These are phyloP conservation scores for Balamuthia mandrillaris DNA, from an alignment of 208 protist genomes.

Conservation along the genomic window DNA sequence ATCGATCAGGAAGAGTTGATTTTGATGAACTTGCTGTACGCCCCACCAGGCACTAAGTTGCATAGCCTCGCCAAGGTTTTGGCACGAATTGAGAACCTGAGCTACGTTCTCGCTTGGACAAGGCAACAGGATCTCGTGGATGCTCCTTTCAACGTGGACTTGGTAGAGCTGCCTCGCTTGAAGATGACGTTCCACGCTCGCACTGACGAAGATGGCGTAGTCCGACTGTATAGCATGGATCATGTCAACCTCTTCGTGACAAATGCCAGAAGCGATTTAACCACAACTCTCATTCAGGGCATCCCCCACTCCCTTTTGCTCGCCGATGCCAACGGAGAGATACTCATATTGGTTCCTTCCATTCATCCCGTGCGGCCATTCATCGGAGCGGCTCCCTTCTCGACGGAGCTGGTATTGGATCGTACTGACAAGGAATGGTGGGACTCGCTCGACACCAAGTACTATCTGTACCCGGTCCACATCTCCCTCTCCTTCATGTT, in stretches of 20 bases:
- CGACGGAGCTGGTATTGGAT: slow-evolving; percentile 72
- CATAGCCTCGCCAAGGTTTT: slow-evolving; percentile 59
- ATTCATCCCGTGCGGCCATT: slow-evolving; percentile 46
- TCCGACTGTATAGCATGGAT: slow-evolving; percentile 65
- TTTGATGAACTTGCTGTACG: slow-evolving; percentile 67
- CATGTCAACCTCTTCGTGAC: slow-evolving; percentile 45
- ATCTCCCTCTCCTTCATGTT: slow-evolving; percentile 81
- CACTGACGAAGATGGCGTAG: slow-evolving; percentile 62
- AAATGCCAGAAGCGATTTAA: slow-evolving; percentile 28
- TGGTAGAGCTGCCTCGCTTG: slow-evolving; percentile 85
- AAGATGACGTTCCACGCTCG: slow-evolving; percentile 77
- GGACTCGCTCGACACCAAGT: slow-evolving; percentile 77
- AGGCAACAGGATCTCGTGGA: not conserved
- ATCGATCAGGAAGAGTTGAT: slow-evolving; percentile 54
- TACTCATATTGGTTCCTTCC: slow-evolving; percentile 32
- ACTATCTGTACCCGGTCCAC: slow-evolving; percentile 84
- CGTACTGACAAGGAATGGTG: slow-evolving; percentile 74
- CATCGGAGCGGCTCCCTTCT: slow-evolving; percentile 41
- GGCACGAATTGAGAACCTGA: slow-evolving; percentile 77
- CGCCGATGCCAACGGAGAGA: slow-evolving; percentile 44
- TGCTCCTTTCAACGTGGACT: slow-evolving; percentile 56
- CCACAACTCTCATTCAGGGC: slow-evolving; percentile 40
- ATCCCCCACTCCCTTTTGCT: slow-evolving; percentile 57
- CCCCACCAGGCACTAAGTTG: slow-evolving; percentile 45
- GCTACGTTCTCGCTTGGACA: slow-evolving; percentile 84